Evolutionary conservation across 305 asterid genomes (phyloP).

Genomic region (Fraxinus latifolia): DNA sequence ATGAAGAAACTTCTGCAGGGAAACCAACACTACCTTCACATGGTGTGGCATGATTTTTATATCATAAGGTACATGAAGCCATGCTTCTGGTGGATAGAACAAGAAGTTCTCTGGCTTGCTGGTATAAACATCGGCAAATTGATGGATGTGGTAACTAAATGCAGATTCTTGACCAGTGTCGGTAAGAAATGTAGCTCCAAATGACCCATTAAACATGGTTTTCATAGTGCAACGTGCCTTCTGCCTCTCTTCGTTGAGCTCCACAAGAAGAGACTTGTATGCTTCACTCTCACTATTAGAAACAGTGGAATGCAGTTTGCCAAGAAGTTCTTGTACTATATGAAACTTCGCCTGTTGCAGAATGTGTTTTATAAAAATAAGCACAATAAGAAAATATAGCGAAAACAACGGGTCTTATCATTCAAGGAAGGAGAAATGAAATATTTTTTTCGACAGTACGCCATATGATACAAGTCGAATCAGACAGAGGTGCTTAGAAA

Average conservation of each 20-base stretch:
- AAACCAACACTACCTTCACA: constrained; percentile 58
- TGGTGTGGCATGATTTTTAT: constrained; percentile 98
- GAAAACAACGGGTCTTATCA: not conserved
- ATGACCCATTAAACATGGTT: constrained; percentile 79
- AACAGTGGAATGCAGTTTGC: constrained; percentile 68
- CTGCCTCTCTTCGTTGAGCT: constrained; percentile 79
- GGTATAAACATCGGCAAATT: constrained; percentile 88
- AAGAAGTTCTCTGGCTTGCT: constrained; percentile 92
- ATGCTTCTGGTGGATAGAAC: constrained; percentile 79
- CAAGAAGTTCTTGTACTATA: constrained; percentile 82
- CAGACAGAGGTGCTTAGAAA: not conserved
- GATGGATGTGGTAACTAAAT: constrained; percentile 88
- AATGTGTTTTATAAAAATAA: constrained; percentile 11
- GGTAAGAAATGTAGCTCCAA: constrained; percentile 89
- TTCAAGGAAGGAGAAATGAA: not conserved
- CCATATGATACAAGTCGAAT: not conserved
- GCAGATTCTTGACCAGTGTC: constrained; percentile 96
- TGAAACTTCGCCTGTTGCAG: constrained; percentile 78
- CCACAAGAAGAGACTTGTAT: constrained; percentile 58
- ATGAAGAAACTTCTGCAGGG: constrained; percentile 6
- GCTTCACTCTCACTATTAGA: constrained; percentile 51
- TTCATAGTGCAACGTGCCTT: constrained; percentile 69
- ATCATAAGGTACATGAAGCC: constrained; percentile 94
- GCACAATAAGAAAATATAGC: not conserved
- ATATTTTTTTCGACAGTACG: not conserved